A percentile compares a stretch with the other conserved stretches of the same genome.
phyloP scores from a whole-genome alignment of 441 rosid species.

The Metrosideros polymorpha region DNA sequence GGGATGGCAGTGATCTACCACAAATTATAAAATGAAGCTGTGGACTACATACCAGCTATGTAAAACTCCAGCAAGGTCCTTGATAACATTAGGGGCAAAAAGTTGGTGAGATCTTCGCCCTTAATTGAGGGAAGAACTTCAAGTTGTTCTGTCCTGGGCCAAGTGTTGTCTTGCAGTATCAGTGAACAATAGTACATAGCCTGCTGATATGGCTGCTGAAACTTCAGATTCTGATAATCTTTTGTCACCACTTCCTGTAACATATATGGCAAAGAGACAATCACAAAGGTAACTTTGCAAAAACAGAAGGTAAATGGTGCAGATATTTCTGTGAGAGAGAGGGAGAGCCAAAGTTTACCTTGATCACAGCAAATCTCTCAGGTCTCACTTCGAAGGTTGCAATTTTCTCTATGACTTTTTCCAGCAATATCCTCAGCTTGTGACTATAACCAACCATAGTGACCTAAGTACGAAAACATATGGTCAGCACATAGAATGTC shows the following conservation, averaged over 20 bases:
- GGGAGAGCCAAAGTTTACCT: slow-evolving; percentile 34
- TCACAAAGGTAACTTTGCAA: background rate
- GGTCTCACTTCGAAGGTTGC: slow-evolving; percentile 65
- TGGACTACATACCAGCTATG: slow-evolving; percentile 45
- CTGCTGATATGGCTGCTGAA: slow-evolving; percentile 68
- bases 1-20: background rate
- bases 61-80: slow-evolving; percentile 73
- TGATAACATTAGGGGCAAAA: slow-evolving; percentile 57
- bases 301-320: background rate
- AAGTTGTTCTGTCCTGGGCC: slow-evolving; percentile 71
- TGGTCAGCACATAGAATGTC: background rate
- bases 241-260: slow-evolving; percentile 56
- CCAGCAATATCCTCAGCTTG: slow-evolving; percentile 67
- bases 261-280: background rate
- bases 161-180: slow-evolving; percentile 39
- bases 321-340: background rate
- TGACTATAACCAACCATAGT: slow-evolving; percentile 71
- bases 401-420: slow-evolving; percentile 55
- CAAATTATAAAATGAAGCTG: background rate
- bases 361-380: slow-evolving; percentile 70
- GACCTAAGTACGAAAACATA: slow-evolving; percentile 33
- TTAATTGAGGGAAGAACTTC: slow-evolving; percentile 54
- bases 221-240: slow-evolving; percentile 60
- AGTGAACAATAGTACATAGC: slow-evolving; percentile 62
- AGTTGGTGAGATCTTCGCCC: slow-evolving; percentile 55